Base-by-base conservation (phyloP, 768 basidiomycete genomes). In the Phanerodontia chrysosporium region DNA sequence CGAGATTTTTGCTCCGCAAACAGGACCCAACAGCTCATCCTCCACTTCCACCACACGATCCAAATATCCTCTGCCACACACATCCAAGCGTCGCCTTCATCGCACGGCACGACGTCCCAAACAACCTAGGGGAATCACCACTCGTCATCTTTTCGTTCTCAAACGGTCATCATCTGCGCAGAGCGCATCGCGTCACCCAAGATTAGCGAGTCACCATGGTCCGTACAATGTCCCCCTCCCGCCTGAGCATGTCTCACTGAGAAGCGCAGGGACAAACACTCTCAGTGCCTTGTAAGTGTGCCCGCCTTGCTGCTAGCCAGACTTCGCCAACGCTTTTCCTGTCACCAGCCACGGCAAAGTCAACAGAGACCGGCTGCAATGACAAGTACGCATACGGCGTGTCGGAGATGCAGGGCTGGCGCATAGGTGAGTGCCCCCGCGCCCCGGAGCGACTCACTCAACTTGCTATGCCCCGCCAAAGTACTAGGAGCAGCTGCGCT, bases 361-460 rank as follows among this genome's bases (percentile, higher is more conserved):
- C 80, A 69, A 87, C 92, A 4, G 81, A 86, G 65, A 72, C 79
- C 22, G 94, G 91, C 45, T 79, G 77, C 62, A 86, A 92, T 83
- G 80, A 77, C 60, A 82, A 83, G 58, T 86, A 83, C 73, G 67
- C 80, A 48, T 98, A 86, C 73, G 89, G 83, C 7, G 81, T 97
- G 45, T 87, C 90, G 48, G 95, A 98, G 75, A 98, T 98, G 96
- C 97, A 99, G 74, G 97, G 97, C 67, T 99, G 97, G 97, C 82
- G 97, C 74, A 89, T 98, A 75, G 85, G 96, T 99, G 69, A 76
- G 96, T 88, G 9, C 24, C 32, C 48, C 22, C 42, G 10, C 8
- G 36, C 22, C 28, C 25, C 45, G 24, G 39, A 58, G 24, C 49
- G 36, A 35, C 28, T 18, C 56, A 21, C 2, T 13, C 22, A 49